Evolutionary conservation across 768 basidiomycete species (phyloP), one percentile per base, ranked within the genome.

Genomic region (Russula lepida): DNA sequence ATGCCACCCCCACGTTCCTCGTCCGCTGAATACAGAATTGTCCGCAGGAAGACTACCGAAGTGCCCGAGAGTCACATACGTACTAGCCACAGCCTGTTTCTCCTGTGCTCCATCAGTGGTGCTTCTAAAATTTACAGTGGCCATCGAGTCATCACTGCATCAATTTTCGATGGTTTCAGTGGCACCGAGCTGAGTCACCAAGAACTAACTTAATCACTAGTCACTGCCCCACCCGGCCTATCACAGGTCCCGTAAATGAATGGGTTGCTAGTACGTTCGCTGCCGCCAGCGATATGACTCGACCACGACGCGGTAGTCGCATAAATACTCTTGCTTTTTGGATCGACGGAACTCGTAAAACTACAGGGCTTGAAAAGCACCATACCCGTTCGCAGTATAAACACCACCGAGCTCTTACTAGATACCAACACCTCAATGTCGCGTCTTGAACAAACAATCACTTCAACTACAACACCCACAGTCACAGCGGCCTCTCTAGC

Each of bases 251-350:
- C 46, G n/a, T 0, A n/a, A 46, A 2, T 30, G 19, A 44, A 35
- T 35, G 1, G 15, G 17, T 12, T 21, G 19, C 48, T 21, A 49
- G 49, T 49, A 43, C 60, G 39, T 51, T 56, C 33, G 47, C 39
- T 6, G 19, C 17, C 17, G 12, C 25, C 56, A 23, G 46, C 21
- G 44, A 50, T 13, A 62, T 58, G 62, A 63, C 62, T 58, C 62
- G 49, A 46, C 25, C 46, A 47, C 17, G 7, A 1, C 41, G 28
- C 15, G 6, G 12, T 25, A 47, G 15, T 8, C 17, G 4, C 41
- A 63, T 63, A 63, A 41, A 58, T 48, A 32, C 44, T 21, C 15
- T 7, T 35, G 6, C 7, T 3, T 21, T 11, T 19, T 2, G 12
- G 35, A 4, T 12, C 3, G 2, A 39, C n/a, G n/a, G n/a, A n/a